Evolutionary conservation across 2,329 filamentous ascomycete genomes (phyloP), one percentile per base, ranked within the genome.

Genomic region (Aspergillus pseudonomiae): DNA sequence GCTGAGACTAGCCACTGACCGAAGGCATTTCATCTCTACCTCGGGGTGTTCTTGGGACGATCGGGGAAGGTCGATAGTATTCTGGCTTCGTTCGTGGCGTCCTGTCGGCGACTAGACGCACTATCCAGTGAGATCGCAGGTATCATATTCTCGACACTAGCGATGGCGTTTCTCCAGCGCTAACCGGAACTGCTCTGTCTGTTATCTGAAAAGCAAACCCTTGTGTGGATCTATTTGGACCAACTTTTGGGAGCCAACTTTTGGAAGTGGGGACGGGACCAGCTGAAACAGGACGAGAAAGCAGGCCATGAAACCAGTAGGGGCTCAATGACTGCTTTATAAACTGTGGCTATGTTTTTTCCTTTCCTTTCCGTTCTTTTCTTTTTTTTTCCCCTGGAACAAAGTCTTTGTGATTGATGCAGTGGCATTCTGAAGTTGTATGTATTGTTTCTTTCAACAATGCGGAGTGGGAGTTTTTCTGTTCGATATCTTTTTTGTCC

Each of bases 1-100:
- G 14, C 60, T 66, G 41, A 76, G 61, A 28, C 74, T 68, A 16
- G 48, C 58, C 26, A 71, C 54, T 34, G 54, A 61, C 55, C 61
- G 58, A 32, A 69, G 67, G 43, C 72, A 68, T 59, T 48, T 63
- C 52, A 55, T 66, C 64, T 30, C 54, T 54, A 41, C 61, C 53
- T 19, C 21, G 56, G 41, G 24, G 45, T 50, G 48, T 21, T 52
- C 46, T 19, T 52, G 60, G 19, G 53, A 26, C n/a, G 21, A n/a
- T 24, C 19, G 6, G 60, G 64, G 63, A 2, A 2, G 9, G 45
- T 60, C 11, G 45, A 53, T 43, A 24, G 21, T 24, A 21, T 36
- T 28, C 2, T 21, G 30, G n/a, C 6, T 36, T 41, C 21, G 46
- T 36, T 30, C 43, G 24, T 46, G n/a, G 6, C 39, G 55, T 56